Base-by-base conservation (phyloP, 257 asterid genomes). In the Solanum neorickii region DNA sequence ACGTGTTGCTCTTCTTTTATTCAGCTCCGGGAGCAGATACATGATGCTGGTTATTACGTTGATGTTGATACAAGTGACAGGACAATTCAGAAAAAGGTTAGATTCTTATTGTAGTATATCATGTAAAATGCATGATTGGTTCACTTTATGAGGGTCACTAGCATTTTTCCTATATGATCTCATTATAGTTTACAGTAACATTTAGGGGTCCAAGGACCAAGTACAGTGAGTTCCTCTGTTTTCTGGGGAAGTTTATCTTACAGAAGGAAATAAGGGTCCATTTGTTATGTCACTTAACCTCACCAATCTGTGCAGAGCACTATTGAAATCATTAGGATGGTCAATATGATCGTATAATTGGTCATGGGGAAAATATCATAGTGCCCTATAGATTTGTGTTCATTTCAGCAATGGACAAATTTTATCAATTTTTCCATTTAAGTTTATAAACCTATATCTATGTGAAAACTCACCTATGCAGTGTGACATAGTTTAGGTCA, bases 61-160 rank as follows among this genome's bases (percentile, higher is more conserved):
- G 99, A 97, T 87, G 95, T 97, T 23, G 99, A 97, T 90, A 90
- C 94, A 75, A 89, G 92, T 73, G 99, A 97, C 91, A 90, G 99
- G 83, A 97, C 99, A 82, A 96, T 97, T 88, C 94, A 94, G 88
- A 97, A 96, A 87, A 97, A 96, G 99, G 99, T 96, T 20, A 3
- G 92, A 86, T 12, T 29, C 23, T 16, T 80, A 16, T 47, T 47
- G 44, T 27, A 29, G 15, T 47, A 16, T 80, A 31, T 80, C 68
- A 80, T 35, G 41, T 80, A 80, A 12, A 47, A 47, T 25, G 4
- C 44, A 9, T 31, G 85, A 9, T n/a, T 80, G 66, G 25, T 27
- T 46, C 18, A 5, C 84, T 15, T 29, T 37, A 46, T 20, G 42
- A 27, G n/a, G 27, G 68, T 80, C 69, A 47, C 23, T 52, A 16